phyloP scores from a whole-genome alignment of 31 red algal species.

The Asparagopsis taxiformis region DNA sequence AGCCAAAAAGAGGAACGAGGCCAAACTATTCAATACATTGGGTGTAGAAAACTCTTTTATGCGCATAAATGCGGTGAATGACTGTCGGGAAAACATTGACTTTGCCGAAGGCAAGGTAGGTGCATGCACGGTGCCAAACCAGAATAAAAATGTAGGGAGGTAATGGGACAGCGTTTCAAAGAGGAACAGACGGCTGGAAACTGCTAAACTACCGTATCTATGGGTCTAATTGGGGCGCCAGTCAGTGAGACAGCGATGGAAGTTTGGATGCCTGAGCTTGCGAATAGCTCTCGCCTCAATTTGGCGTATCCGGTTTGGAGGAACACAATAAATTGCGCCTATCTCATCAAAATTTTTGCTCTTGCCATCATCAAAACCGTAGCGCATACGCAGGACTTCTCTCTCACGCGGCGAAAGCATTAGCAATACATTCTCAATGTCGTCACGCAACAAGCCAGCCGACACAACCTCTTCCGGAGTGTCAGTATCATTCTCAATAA shows the following conservation, averaged over 20 bases:
- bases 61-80: too few relatives aligned
- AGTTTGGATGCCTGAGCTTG: constrained; percentile 53
- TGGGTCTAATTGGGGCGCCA: not conserved
- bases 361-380: constrained; percentile 55
- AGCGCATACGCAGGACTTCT: constrained; percentile 61
- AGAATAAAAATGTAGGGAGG: too few relatives aligned
- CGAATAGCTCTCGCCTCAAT: constrained; percentile 58
- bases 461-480: constrained; percentile 42
- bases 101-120: too few relatives aligned
- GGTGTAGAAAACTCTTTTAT: too few relatives aligned
- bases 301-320: constrained; percentile 47
- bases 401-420: constrained; percentile 56
- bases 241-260: constrained; percentile 18
- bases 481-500: constrained; percentile 32
- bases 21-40: too few relatives aligned
- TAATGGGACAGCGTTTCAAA: too few relatives aligned
- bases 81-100: too few relatives aligned
- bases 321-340: constrained; percentile 45
- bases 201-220: too few relatives aligned
- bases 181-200: too few relatives aligned
- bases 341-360: constrained; percentile 60
- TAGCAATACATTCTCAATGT: constrained; percentile 51
- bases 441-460: constrained; percentile 36
- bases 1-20: too few relatives aligned
- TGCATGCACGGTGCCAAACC: too few relatives aligned